phyloP scores from a whole-genome alignment of 2,329 filamentous ascomycete genomes.

The Metarhizium rileyi region DNA sequence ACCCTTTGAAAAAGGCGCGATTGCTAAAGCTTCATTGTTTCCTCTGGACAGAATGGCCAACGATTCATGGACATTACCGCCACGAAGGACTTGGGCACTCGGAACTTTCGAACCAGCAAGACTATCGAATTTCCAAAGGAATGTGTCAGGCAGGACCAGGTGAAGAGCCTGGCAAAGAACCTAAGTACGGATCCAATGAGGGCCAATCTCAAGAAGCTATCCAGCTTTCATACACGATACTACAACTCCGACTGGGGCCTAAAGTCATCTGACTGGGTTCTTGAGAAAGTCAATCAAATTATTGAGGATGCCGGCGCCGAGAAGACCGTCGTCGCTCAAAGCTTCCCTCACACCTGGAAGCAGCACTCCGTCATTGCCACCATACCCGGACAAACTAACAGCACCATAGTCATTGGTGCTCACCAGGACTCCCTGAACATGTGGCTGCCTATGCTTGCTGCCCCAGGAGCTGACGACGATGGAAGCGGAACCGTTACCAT shows the following conservation, averaged over 20 bases:
- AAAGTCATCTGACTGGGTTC: constrained; percentile 81
- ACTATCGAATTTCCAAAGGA: constrained; percentile 56
- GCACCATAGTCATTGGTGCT: constrained; percentile 80
- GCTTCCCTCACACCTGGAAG: constrained; percentile 76
- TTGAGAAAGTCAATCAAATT: constrained; percentile 61
- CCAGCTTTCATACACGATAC: constrained; percentile 72
- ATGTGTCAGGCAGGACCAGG: constrained; percentile 52
- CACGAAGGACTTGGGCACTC: constrained; percentile 47
- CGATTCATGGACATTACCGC: constrained; percentile 95
- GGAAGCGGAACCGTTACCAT: constrained; percentile 91
- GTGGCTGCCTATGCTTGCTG: constrained; percentile 73
- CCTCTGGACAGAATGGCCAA: constrained; percentile 56
- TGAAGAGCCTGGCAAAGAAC: constrained; percentile 56
- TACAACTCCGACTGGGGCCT: constrained; percentile 70
- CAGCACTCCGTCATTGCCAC: constrained; percentile 88
- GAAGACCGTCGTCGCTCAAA: constrained; percentile 56
- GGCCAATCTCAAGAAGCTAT: constrained; percentile 67
- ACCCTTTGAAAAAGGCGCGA: not conserved
- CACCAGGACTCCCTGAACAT: constrained; percentile 96
- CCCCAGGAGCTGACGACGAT: constrained; percentile 92
- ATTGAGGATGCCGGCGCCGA: constrained; percentile 63
- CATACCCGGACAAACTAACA: constrained; percentile 75
- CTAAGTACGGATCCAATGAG: constrained; percentile 70
- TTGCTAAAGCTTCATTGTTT: not conserved
- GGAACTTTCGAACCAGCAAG: constrained; percentile 20